Evolutionary conservation across 2,329 filamentous ascomycete species (phyloP).

Genomic region (Cercospora sp.): DNA sequence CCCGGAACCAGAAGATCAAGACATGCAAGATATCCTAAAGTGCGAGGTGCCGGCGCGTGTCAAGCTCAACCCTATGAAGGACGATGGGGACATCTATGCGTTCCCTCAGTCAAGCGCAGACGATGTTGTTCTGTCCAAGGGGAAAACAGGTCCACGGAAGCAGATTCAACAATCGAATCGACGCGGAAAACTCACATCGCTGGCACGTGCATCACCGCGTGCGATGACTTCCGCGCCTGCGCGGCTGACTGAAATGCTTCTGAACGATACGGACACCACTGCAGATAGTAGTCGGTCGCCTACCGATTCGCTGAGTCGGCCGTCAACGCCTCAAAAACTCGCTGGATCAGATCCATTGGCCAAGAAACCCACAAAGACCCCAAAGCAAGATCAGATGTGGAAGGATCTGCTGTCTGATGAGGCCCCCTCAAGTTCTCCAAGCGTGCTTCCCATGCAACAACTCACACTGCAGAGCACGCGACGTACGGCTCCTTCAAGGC

Average conservation of each 20-base stretch:
- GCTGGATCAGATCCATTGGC: conserved; percentile 19
- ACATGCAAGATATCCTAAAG: conserved; percentile 19
- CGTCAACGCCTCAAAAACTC: conserved; percentile 27
- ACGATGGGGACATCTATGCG: conserved; percentile 27
- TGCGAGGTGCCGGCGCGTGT: not conserved
- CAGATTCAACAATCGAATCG: conserved; percentile 9
- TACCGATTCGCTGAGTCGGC: conserved; percentile 21
- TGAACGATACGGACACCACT: conserved; percentile 26
- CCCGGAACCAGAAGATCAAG: conserved; percentile 12
- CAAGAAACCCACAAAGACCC: conserved; percentile 30
- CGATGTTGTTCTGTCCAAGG: conserved; percentile 5
- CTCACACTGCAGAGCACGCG: conserved; percentile 27
- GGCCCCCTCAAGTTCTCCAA: conserved; percentile 27
- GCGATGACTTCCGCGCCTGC: conserved; percentile 37
- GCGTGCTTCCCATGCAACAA: conserved; percentile 29
- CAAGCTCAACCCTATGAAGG: not conserved
- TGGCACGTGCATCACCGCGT: conserved; percentile 22
- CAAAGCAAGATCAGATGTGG: conserved; percentile 39
- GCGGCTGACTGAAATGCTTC: conserved; percentile 36
- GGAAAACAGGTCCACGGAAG: not conserved
- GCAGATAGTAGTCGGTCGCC: conserved; percentile 27
- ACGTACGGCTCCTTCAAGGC: conserved; percentile 4
- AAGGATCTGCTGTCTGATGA: conserved; percentile 33
- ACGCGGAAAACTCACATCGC: conserved; percentile 22
- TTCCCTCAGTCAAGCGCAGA: conserved; percentile 25